Base-by-base conservation (phyloP, 2,329 filamentous ascomycete species). In the Macrophomina phaseolina region DNA sequence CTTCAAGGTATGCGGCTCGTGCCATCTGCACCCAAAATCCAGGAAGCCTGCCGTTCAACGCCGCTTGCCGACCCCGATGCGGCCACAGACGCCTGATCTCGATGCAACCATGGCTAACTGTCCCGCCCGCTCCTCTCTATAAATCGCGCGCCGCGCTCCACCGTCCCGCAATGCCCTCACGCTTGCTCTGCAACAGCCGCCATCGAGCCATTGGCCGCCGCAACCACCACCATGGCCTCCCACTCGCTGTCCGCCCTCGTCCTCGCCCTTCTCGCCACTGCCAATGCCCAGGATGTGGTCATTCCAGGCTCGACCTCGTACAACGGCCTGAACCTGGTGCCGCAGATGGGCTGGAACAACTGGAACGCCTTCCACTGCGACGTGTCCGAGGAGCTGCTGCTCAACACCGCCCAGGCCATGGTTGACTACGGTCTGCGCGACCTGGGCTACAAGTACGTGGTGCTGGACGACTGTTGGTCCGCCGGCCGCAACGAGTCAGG, bases 401-500 rank as follows among this genome's bases (percentile, higher is more conserved):
- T 85, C 62, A 77, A 76, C 7, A 84, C 83, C 0, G 83, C 84
- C 0, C 74, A 80, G 42, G 73, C 80, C 53, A 78, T 85, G 65
- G 74, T 83, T 18, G 74, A 81, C 38, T 76, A 77, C 55, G 83
- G 84, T 4, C 72, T 85, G 40, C 77, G 81, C 38, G 83, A 85
- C 67, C 69, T 81, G 7, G 83, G 83, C 36, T 85, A 85, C 71
- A 75, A 83, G 67, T 85, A 86, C 69, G 80, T 85, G 49, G 76
- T 83, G 45, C 75, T 86, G 1, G 84, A 86, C 69, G 84, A 86
- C 69, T 85, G 84, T 73, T 86, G 84, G 84, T 79, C 77, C 12
- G 71, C 75, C 48, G 82, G 82, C 36, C 78, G 84, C 12, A 79
- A 79, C 62, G 69, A 73, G 2, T 82, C 81, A 51, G 81, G 81